Percentiles rank a stretch among this genome's conserved stretches.
Conservation (phyloP, 768 basidiomycete species). For the Mycena maculata region DNA sequence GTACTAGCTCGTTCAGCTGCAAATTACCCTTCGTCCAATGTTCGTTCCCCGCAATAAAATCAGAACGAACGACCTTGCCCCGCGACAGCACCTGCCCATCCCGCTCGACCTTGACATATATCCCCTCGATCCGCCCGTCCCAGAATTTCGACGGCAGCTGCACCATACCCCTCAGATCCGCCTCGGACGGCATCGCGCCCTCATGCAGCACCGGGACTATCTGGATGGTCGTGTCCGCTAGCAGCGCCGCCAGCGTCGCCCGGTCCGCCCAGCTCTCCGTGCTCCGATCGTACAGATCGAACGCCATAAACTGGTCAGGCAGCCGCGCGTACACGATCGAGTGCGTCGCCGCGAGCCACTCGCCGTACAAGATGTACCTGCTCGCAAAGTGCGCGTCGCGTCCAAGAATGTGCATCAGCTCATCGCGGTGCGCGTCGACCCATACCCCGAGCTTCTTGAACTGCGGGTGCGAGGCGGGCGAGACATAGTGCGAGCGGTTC, state of each 20-base stretch:
- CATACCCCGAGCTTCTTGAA: constrained; percentile 69
- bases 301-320: constrained; percentile 68
- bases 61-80: constrained; percentile 68
- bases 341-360: constrained; percentile 73
- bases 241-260: constrained; percentile 45
- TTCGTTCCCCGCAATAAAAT: constrained; percentile 73
- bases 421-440: constrained; percentile 62
- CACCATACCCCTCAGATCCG: constrained; percentile 58
- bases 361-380: constrained; percentile 70
- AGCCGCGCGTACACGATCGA: constrained; percentile 68
- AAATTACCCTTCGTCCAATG: constrained; percentile 64
- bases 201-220: constrained; percentile 58
- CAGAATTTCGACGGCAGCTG: constrained; percentile 56
- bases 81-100: constrained; percentile 53
- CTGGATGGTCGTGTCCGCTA: constrained; percentile 53
- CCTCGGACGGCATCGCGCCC: constrained; percentile 54
- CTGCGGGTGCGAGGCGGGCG: constrained; percentile 66
- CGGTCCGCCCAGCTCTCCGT: constrained; percentile 55
- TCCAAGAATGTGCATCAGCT: constrained; percentile 55
- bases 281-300: constrained; percentile 68
- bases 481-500: constrained; percentile 72
- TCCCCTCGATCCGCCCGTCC: constrained; percentile 64
- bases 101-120: constrained; percentile 68
- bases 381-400: constrained; percentile 65
- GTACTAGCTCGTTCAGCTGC: constrained; percentile 48